phyloP scores from a whole-genome alignment of 345 rosid species.

The Jatropha curcas region DNA sequence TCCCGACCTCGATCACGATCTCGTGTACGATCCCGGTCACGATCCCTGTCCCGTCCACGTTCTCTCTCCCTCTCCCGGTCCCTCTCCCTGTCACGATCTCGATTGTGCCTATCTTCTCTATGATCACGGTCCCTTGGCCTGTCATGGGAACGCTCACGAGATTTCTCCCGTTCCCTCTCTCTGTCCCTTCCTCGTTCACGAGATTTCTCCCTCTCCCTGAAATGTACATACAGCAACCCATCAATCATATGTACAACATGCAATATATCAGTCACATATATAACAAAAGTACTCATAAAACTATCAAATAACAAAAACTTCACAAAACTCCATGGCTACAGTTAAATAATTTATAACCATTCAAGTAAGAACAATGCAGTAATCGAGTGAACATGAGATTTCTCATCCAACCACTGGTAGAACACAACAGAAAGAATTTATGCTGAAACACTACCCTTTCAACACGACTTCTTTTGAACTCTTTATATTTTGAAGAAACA shows the following conservation, averaged over 20 bases:
- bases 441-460: not conserved
- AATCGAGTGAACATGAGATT: not conserved
- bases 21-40: conserved; percentile 41
- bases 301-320: not conserved
- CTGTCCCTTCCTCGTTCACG: conserved; percentile 62
- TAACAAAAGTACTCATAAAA: not conserved
- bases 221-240: conserved; percentile 9
- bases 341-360: not conserved
- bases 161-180: conserved; percentile 72
- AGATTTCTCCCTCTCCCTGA: conserved; percentile 57
- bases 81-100: conserved; percentile 72
- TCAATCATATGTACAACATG: conserved; percentile 11
- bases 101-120: conserved; percentile 79
- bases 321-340: not conserved
- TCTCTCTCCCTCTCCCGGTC: conserved; percentile 60
- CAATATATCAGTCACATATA: conserved; percentile 11
- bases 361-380: not conserved
- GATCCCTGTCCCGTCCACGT: conserved; percentile 52
- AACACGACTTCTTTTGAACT: not conserved
- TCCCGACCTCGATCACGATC: conserved; percentile 41
- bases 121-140: conserved; percentile 77
- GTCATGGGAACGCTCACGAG: conserved; percentile 76
- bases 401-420: not conserved
- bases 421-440: not conserved
- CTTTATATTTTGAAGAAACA: not conserved